These are phyloP conservation scores for Hanseniaspora meyeri DNA, from an alignment of 805 yeast genomes.

Conservation along the genomic window DNA sequence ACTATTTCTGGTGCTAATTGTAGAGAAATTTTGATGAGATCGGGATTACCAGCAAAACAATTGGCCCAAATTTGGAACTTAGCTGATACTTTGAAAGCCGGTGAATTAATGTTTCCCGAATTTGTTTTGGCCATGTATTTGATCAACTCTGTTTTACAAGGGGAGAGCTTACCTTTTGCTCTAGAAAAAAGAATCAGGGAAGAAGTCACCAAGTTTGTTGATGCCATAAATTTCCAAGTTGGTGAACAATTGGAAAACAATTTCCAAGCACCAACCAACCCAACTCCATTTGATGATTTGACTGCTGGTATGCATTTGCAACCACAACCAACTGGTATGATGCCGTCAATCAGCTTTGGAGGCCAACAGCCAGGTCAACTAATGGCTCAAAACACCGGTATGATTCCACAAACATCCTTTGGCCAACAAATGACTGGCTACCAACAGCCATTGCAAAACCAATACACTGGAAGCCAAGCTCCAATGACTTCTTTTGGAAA, in stretches of 20 bases:
- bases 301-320: constrained; percentile 23
- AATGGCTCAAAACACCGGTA: constrained; percentile 34
- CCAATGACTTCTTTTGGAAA: constrained; percentile 23
- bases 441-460: constrained; percentile 26
- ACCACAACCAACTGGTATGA: constrained; percentile 31
- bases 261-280: constrained; percentile 14
- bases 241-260: constrained; percentile 37
- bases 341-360: constrained; percentile 30
- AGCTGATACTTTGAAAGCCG: constrained; percentile 79
- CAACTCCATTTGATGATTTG: constrained; percentile 34
- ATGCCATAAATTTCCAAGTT: constrained; percentile 68
- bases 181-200: constrained; percentile 63
- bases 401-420: constrained; percentile 30
- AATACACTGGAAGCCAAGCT: constrained; percentile 34
- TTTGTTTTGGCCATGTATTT: constrained; percentile 85
- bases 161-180: constrained; percentile 61
- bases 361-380: constrained; percentile 19
- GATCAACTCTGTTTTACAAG: constrained; percentile 64
- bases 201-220: constrained; percentile 82
- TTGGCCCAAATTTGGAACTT: constrained; percentile 83
- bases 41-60: constrained; percentile 61
- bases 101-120: constrained; percentile 80
- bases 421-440: constrained; percentile 21
- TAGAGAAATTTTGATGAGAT: constrained; percentile 63
- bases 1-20: constrained; percentile 60